Evolutionary conservation across 192 early-diverging fungal species (phyloP), one percentile per base, ranked within the genome.

Genomic region (Linnemannia schmuckeri): DNA sequence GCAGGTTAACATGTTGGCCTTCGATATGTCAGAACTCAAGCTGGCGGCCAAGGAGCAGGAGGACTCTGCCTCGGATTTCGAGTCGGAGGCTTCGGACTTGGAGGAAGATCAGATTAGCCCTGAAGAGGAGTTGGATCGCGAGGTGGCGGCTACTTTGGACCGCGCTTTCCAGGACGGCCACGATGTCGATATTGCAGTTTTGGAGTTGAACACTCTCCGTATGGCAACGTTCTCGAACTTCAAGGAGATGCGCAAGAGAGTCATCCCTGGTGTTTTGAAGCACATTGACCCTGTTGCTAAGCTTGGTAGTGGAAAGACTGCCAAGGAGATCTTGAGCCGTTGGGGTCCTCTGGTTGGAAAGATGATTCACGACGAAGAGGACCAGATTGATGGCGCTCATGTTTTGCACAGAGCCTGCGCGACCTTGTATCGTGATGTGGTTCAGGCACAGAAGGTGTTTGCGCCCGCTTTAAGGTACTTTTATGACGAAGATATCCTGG

Each of bases 151-250:
- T 69, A 97, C 97, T 0, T 88, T 98, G 68, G 94, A 96, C 44
- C 92, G 97, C 18, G 96, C 97, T 12, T 93, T 98, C 77, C 90
- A 89, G 30, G 96, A 97, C 71, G 88, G 92, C 63, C 96, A 97
- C 83, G 80, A 88, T 9, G 90, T 96, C 20, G 95, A 96, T 35
- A 94, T 93, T 76, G 92, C 97, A 15, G 91, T 91, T 10, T 88
- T 98, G 17, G 98, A 99, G 90, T 89, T 99, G 22, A 97, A 96
- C 74, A 95, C 95, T 7, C 89, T 97, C 70, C 96, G 97, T 61
- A 94, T 99, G 93, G 94, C 97, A 30, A 93, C 93, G 74, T 95
- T 98, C 88, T 94, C 94, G 24, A 93, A 92, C 17, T 96, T 95
- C 79, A 89, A 94, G 44, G 95, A 97, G 86, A 90, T 98, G 81